phyloP scores from a whole-genome alignment of 2,329 filamentous ascomycete genomes.

The Colletotrichum lindemuthianum region DNA sequence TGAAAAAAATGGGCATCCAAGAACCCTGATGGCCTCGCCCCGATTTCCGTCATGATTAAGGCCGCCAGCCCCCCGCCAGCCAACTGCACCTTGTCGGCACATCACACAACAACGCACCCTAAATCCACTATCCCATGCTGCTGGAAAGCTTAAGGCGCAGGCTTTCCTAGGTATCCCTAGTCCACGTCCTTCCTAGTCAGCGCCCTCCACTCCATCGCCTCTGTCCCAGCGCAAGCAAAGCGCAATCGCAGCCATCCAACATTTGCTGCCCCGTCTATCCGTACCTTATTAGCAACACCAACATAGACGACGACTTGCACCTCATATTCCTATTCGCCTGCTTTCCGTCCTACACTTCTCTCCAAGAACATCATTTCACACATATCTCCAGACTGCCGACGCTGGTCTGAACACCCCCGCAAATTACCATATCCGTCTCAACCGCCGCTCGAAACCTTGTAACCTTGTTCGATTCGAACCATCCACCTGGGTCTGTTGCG shows the following conservation, averaged over 20 bases:
- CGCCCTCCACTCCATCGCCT: no score
- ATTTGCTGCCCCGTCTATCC: slow-evolving; percentile 24
- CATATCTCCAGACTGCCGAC: no score
- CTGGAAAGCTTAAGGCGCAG: slow-evolving; percentile 31
- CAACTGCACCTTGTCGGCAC: slow-evolving; percentile 1
- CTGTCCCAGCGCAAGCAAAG: slow-evolving; percentile 16
- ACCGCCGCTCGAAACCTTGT: slow-evolving; percentile 1
- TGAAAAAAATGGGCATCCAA: slow-evolving; percentile 8
- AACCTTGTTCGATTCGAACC: not conserved
- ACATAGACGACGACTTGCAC: not conserved
- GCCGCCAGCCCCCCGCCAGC: not conserved
- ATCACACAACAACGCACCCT: slow-evolving; percentile 29
- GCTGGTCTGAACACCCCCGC: no score
- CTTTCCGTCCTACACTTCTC: no score
- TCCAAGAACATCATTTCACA: no score
- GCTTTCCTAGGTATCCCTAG: slow-evolving; percentile 1
- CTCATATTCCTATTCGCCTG: no score
- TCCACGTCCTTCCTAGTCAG: slow-evolving; percentile 8
- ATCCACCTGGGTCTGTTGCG: slow-evolving; percentile 12
- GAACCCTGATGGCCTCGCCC: slow-evolving; percentile 19
- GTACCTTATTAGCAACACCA: slow-evolving; percentile 17
- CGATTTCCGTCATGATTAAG: slow-evolving; percentile 11
- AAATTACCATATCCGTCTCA: not conserved
- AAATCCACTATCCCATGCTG: slow-evolving; percentile 26
- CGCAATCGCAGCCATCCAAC: not conserved